Conservation (phyloP, 768 basidiomycete species). For the Macrolepiota dolichaula region DNA sequence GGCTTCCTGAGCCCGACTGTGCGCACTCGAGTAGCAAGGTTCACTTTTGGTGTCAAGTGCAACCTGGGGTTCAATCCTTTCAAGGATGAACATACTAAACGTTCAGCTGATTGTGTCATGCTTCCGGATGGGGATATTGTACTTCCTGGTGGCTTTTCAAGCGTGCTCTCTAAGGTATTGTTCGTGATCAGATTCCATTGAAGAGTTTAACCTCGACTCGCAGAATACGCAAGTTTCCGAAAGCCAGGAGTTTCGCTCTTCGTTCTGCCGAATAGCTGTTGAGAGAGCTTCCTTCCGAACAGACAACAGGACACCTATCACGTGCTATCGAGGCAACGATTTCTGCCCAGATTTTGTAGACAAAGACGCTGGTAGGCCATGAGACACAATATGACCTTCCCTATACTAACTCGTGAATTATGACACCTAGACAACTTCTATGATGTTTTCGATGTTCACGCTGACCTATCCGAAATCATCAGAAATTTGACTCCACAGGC, state of each 20-base stretch:
- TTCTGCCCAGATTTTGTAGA: slow-evolving; percentile 11
- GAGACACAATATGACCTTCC: neutral
- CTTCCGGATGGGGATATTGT: neutral
- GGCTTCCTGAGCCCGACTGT: slow-evolving; percentile 26
- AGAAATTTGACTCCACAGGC: neutral
- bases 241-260: slow-evolving; percentile 17
- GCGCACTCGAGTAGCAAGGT: slow-evolving; percentile 22
- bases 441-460: slow-evolving; percentile 3
- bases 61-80: slow-evolving; percentile 14
- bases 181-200: neutral
- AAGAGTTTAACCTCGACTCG: neutral
- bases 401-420: neutral
- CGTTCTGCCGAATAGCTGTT: slow-evolving; percentile 14
- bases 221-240: slow-evolving; percentile 18
- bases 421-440: slow-evolving; percentile 10
- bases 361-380: slow-evolving; percentile 8
- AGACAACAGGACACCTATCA: neutral
- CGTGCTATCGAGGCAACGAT: slow-evolving; percentile 15
- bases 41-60: slow-evolving; percentile 22
- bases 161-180: slow-evolving; percentile 4
- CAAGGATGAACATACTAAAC: slow-evolving; percentile 21
- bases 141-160: slow-evolving; percentile 8
- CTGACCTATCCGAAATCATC: slow-evolving; percentile 12
- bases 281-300: slow-evolving; percentile 5
- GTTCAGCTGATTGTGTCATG: neutral